Evolutionary conservation across 2,329 filamentous ascomycete genomes (phyloP).

Genomic region (Phaeosphaeriaceae sp.): DNA sequence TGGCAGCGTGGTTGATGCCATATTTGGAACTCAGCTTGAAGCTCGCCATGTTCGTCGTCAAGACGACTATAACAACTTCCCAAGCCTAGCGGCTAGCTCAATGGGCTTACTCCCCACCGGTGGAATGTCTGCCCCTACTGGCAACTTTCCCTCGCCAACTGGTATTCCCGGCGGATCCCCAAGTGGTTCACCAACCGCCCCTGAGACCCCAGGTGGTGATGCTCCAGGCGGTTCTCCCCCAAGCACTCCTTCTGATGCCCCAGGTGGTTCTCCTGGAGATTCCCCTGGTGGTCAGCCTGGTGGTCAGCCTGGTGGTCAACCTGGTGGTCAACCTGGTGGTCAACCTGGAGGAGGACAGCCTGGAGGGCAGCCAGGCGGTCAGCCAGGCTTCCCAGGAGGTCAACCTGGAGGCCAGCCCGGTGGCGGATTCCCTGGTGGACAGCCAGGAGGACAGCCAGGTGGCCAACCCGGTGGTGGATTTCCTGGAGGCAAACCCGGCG

Average conservation of each 20-base stretch:
- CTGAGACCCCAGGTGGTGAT: not conserved
- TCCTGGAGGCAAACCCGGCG: not conserved
- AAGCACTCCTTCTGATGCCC: too few species aligned
- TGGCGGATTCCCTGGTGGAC: not conserved
- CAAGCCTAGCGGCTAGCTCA: not conserved
- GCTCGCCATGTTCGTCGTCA: conserved; percentile 6
- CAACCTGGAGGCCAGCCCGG: not conserved
- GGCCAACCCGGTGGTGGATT: not conserved
- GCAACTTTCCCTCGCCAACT: conserved; percentile 12
- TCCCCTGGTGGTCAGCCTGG: not conserved
- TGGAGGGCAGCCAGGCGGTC: not conserved
- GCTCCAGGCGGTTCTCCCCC: not conserved
- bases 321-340: too few species aligned
- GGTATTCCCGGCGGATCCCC: not conserved
- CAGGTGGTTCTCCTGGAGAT: not conserved
- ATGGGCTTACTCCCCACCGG: not conserved
- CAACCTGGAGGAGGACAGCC: not conserved
- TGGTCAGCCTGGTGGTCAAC: too few species aligned
- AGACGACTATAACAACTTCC: not conserved
- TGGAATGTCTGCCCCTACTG: not conserved
- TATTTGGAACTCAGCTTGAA: conserved; percentile 17
- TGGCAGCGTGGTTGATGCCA: conserved; percentile 14
- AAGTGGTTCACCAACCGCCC: not conserved
- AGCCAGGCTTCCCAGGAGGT: not conserved
- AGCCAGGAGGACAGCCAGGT: not conserved